These are phyloP conservation scores for Cytospora paraplurivora DNA, from an alignment of 2,329 filamentous ascomycete species.

Conservation along the genomic window DNA sequence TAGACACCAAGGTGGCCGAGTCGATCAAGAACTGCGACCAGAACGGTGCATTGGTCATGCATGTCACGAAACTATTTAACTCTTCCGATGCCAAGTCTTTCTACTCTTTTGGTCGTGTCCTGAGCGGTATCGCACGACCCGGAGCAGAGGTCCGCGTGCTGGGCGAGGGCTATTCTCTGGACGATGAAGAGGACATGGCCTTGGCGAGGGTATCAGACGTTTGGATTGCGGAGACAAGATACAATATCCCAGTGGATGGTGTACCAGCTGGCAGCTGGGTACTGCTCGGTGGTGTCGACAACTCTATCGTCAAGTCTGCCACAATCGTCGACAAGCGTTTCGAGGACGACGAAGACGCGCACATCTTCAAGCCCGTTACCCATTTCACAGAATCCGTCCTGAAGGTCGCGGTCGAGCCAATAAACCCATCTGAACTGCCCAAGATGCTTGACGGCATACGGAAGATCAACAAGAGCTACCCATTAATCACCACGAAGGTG, in stretches of 20 bases:
- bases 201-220: slow-evolving; percentile 81
- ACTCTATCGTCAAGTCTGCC: slow-evolving; percentile 96
- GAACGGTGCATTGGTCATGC: slow-evolving; percentile 87
- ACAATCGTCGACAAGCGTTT: slow-evolving; percentile 82
- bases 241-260: slow-evolving; percentile 88
- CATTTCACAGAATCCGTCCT: slow-evolving; percentile 98
- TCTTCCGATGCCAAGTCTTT: slow-evolving; percentile 89
- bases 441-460: slow-evolving; percentile 98
- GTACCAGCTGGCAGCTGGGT: slow-evolving; percentile 94
- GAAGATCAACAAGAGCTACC: slow-evolving; percentile 98
- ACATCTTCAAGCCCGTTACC: slow-evolving; percentile 89
- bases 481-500: slow-evolving; percentile 92
- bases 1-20: slow-evolving; percentile 77
- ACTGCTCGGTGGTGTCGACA: slow-evolving; percentile 89
- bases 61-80: slow-evolving; percentile 92
- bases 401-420: slow-evolving; percentile 96
- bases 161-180: slow-evolving; percentile 91
- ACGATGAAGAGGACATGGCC: slow-evolving; percentile 98
- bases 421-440: slow-evolving; percentile 95
- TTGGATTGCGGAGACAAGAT: slow-evolving; percentile 88
- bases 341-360: slow-evolving; percentile 85
- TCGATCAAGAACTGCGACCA: slow-evolving; percentile 83
- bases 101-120: slow-evolving; percentile 84
- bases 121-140: slow-evolving; percentile 86
- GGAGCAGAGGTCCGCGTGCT: slow-evolving; percentile 85